A percentile compares a stretch with the other conserved stretches of the same genome.
These are phyloP conservation scores for Diaporthe caulivora DNA, from an alignment of 2,329 filamentous ascomycete genomes.

Conservation along the genomic window DNA sequence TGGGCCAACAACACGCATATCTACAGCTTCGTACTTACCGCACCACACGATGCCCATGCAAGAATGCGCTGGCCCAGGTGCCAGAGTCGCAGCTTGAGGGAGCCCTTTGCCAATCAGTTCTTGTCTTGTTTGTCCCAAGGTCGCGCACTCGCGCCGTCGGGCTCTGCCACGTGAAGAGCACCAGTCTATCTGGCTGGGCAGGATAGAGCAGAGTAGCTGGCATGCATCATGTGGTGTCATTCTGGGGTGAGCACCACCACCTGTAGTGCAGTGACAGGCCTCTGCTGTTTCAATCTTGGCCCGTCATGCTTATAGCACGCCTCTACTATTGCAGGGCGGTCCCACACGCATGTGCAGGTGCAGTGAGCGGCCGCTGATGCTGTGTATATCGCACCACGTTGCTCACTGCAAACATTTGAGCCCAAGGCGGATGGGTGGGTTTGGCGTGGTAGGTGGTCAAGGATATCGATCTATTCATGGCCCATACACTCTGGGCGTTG, in stretches of 20 bases:
- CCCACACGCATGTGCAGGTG: background rate
- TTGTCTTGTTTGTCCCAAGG: background rate
- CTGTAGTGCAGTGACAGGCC: background rate
- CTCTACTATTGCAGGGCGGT: background rate
- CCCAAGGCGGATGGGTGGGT: too few relatives aligned
- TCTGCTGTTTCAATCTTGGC: too few relatives aligned
- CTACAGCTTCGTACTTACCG: background rate
- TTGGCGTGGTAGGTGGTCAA: too few relatives aligned
- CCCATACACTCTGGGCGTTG: background rate
- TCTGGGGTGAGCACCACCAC: conserved; percentile 6
- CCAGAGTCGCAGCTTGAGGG: background rate
- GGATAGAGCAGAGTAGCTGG: too few relatives aligned
- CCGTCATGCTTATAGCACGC: background rate
- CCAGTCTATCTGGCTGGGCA: background rate
- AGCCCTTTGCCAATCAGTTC: background rate
- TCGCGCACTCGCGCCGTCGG: background rate
- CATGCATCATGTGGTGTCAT: conserved; percentile 3
- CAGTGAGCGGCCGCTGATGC: too few relatives aligned
- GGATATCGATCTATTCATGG: too few relatives aligned
- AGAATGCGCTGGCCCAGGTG: conserved; percentile 1
- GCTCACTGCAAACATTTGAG: too few relatives aligned
- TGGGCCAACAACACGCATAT: background rate
- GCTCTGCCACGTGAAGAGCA: conserved; percentile 22
- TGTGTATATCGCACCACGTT: background rate
- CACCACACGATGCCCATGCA: conserved; percentile 10